Base-by-base conservation (phyloP, 257 asterid genomes). In the Lantana camara region DNA sequence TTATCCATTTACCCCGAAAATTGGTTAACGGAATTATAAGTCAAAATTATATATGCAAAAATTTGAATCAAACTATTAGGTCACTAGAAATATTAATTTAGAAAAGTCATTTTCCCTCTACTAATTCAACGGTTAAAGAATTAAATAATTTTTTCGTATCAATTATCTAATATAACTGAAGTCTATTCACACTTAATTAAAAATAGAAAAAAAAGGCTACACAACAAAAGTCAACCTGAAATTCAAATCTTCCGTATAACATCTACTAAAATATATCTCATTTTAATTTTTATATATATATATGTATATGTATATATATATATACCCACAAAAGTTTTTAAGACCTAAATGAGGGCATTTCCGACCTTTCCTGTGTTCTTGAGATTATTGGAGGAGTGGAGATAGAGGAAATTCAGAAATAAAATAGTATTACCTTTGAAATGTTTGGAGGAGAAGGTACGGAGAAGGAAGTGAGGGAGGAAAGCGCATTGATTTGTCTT, bases 391-490 rank as follows among this genome's bases (percentile, higher is more conserved):
- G 21, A 14, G 58, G 71, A 20, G 65, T 57, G 79, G 72, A 17
- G 35, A 63, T 11, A 64, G 48, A 45, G 15, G 15, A n/a, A 42
- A 50, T n/a, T n/a, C n/a, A n/a, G n/a, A n/a, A n/a, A n/a, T n/a
- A 41, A 8, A 17, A 4, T 20, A 29, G 20, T 16, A 63, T 55
- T 8, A n/a, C n/a, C n/a, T n/a, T n/a, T n/a, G n/a, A 9, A 34
- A 10, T 29, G 22, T 13, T 42, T 49, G 55, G 48, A 42, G 46
- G 57, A 16, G 80, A 70, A 77, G 76, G 54, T 24, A 35, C 72
- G 62, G 13, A 24, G 83, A 62, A 64, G 67, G 64, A n/a, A 59
- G n/a, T n/a, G n/a, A n/a, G n/a, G n/a, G 7, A 53, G 30, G 55
- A 42, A 63, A 30, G 52, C 54, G 15, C 24, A 42, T 41, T 56